phyloP scores from a whole-genome alignment of 805 yeast genomes.

The Brettanomyces bruxellensis region DNA sequence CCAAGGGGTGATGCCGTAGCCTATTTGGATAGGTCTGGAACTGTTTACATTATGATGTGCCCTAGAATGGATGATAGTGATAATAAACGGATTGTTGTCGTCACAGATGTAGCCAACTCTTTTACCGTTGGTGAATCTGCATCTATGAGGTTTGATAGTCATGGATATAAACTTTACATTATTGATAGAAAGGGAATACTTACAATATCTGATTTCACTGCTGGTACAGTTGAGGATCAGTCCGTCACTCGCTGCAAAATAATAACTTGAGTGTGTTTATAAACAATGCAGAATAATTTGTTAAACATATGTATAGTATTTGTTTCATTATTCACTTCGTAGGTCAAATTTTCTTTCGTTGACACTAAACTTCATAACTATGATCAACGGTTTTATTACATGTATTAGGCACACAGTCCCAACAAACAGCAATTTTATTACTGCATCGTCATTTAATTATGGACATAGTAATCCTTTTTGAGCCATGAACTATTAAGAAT shows the following conservation, averaged over 20 bases:
- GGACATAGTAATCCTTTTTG: slow-evolving; percentile 8
- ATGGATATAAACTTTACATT: slow-evolving; percentile 70
- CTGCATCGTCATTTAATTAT: not conserved
- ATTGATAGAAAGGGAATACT: slow-evolving; percentile 77
- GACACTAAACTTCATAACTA: too few species aligned
- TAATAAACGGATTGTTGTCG: slow-evolving; percentile 51
- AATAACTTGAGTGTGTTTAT: slow-evolving; percentile 22
- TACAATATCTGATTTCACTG: slow-evolving; percentile 79
- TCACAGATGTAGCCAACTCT: slow-evolving; percentile 75
- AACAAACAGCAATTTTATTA: too few species aligned
- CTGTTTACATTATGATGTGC: slow-evolving; percentile 58
- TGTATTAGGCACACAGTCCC: too few species aligned
- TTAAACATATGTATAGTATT: too few species aligned
- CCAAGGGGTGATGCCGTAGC: slow-evolving; percentile 86
- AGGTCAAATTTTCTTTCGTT: too few species aligned
- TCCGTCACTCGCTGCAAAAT: slow-evolving; percentile 63
- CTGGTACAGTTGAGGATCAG: slow-evolving; percentile 66
- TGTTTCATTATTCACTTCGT: too few species aligned
- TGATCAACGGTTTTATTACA: too few species aligned
- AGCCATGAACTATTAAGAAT: slow-evolving; percentile 15
- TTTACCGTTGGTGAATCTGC: slow-evolving; percentile 72
- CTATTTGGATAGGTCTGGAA: slow-evolving; percentile 70
- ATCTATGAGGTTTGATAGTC: slow-evolving; percentile 60
- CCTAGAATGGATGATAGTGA: slow-evolving; percentile 47
- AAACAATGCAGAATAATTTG: too few species aligned